Percentiles rank a stretch among this genome's conserved stretches.
These are phyloP conservation scores for Decorospora gaudefroyi DNA, from an alignment of 2,329 filamentous ascomycete species.

Conservation along the genomic window DNA sequence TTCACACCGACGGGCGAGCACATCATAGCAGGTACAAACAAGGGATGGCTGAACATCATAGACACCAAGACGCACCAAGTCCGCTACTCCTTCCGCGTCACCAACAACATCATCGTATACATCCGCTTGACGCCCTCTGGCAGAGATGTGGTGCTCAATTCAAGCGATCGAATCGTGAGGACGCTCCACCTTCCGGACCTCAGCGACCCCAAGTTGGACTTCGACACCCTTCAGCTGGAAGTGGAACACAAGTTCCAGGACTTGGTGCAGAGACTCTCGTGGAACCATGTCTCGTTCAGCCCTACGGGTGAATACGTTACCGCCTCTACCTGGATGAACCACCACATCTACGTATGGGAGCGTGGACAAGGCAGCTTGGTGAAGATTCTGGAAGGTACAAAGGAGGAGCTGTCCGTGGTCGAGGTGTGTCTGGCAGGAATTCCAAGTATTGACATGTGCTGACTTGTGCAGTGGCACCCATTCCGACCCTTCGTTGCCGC, in stretches of 20 bases:
- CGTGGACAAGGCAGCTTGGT: slow-evolving; percentile 89
- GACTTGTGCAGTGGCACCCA: slow-evolving; percentile 74
- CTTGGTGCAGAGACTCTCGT: slow-evolving; percentile 89
- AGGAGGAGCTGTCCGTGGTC: slow-evolving; percentile 93
- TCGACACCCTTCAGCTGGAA: slow-evolving; percentile 83
- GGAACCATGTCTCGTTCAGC: slow-evolving; percentile 97
- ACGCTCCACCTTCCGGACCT: slow-evolving; percentile 87
- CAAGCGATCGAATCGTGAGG: slow-evolving; percentile 90
- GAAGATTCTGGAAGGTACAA: slow-evolving; percentile 94
- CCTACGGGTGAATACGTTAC: slow-evolving; percentile 94
- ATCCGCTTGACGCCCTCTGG: slow-evolving; percentile 84
- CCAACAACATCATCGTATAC: slow-evolving; percentile 83
- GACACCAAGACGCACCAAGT: slow-evolving; percentile 78
- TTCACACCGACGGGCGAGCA: slow-evolving; percentile 86
- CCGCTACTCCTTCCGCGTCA: slow-evolving; percentile 87
- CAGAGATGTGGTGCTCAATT: slow-evolving; percentile 86
- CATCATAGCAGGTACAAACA: slow-evolving; percentile 89
- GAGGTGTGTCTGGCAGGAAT: slow-evolving; percentile 54
- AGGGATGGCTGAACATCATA: slow-evolving; percentile 95
- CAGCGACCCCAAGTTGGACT: slow-evolving; percentile 66
- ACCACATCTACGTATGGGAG: slow-evolving; percentile 98
- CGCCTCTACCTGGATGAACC: slow-evolving; percentile 96
- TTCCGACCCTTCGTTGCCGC: slow-evolving; percentile 83
- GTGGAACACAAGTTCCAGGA: slow-evolving; percentile 99
- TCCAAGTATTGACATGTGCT: neutral